Base-by-base conservation (phyloP, 306 rosid species). In the Parietaria judaica region DNA sequence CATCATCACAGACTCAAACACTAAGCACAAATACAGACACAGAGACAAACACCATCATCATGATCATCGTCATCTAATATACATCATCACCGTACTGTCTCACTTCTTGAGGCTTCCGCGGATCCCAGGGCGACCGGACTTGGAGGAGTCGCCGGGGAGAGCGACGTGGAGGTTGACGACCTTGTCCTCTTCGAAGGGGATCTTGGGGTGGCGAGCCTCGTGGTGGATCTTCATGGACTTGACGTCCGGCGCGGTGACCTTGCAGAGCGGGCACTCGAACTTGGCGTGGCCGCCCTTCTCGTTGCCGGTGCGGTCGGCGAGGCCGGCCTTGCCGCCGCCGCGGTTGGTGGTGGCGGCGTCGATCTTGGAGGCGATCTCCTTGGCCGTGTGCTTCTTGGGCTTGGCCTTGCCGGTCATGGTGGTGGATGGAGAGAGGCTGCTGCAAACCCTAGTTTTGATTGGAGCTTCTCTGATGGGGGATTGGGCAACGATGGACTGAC, bases 311-410 rank as follows among this genome's bases (percentile, higher is more conserved):
- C 99, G 84, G 23, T 94, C 99, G 0, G 80, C 82, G n/a, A 3
- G 57, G 3, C 99, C 97, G 0, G 97, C 94, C 71, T 94, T 94
- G 0, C 99, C 99, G 8, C 99, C 99, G 15, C 99, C 99, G 64
- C 99, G 80, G 67, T 88, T 94, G 5, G 99, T 94, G 2, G 85
- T 78, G 2, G 99, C 99, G 1, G 99, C 99, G 56, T 94, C 99
- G 12, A 86, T 63, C 83, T 94, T 88, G 7, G 89, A 46, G 0
- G 80, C 82, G 76, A 94, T 82, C 84, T 94, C 99, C 82, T 94
- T 94, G 5, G 99, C 97, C 10, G 99, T 94, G 73, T 94, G 99
- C 94, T 94, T 94, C 95, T 94, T 94, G 10, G 99, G 99, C 95
- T 94, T 94, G 13, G 99, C 97, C 66, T 94, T 94, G 36, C 99